Evolutionary conservation across 2,329 filamentous ascomycete species (phyloP).

Genomic region (Colletotrichum aenigma): DNA sequence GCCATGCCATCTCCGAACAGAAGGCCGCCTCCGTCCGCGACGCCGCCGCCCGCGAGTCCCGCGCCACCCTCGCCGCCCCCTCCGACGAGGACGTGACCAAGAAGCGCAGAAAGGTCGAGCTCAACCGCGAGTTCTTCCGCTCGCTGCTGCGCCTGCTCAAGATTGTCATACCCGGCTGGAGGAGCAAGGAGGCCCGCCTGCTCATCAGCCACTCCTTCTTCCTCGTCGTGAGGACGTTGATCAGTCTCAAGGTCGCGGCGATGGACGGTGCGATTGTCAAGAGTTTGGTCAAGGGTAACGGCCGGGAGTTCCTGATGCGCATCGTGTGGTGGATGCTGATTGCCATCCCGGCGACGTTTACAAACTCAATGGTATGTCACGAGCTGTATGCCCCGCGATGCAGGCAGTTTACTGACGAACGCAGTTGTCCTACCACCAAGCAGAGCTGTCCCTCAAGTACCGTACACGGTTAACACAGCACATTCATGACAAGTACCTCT

Average conservation of each 20-base stretch:
- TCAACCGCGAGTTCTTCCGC: constrained; percentile 83
- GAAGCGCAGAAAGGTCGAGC: constrained; percentile 80
- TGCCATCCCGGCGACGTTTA: constrained; percentile 94
- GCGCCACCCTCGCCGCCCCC: constrained; percentile 50
- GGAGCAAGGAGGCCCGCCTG: constrained; percentile 84
- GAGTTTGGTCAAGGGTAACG: constrained; percentile 87
- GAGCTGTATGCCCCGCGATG: fast-evolving
- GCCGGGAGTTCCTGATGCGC: constrained; percentile 84
- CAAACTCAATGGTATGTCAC: constrained; percentile 88
- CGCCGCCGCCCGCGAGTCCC: constrained; percentile 56
- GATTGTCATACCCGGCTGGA: constrained; percentile 91
- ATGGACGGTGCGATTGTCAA: constrained; percentile 94
- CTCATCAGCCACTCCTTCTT: constrained; percentile 93
- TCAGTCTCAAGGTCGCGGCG: constrained; percentile 94
- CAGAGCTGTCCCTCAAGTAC: constrained; percentile 90
- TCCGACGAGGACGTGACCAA: constrained; percentile 39
- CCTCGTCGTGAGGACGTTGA: constrained; percentile 85
- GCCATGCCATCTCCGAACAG: constrained; percentile 90
- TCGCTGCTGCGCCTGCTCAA: constrained; percentile 77
- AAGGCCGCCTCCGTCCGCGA: constrained; percentile 80
- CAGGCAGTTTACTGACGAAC: background rate
- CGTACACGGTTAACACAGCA: constrained; percentile 90
- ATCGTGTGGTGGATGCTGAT: constrained; percentile 99
- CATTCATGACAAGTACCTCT: constrained; percentile 94
- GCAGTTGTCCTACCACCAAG: constrained; percentile 94